phyloP scores from a whole-genome alignment of 805 yeast species.

The Pichia insulana region DNA sequence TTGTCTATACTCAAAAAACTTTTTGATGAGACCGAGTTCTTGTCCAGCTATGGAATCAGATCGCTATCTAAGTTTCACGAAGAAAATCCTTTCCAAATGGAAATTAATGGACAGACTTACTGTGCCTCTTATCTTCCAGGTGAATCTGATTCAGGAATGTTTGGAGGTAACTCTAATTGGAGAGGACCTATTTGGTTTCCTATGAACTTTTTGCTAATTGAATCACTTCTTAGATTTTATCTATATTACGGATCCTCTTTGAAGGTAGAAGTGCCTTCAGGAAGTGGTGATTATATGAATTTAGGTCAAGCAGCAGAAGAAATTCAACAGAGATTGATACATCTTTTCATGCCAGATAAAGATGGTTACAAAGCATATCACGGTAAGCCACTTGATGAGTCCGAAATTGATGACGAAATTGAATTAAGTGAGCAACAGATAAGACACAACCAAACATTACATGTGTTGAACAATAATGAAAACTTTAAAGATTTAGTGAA shows the following conservation, averaged over 20 bases:
- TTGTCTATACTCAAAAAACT: constrained; percentile 65
- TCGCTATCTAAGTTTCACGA: constrained; percentile 83
- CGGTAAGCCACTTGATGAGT: constrained; percentile 38
- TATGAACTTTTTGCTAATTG: constrained; percentile 75
- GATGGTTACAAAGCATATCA: constrained; percentile 62
- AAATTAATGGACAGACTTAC: constrained; percentile 67
- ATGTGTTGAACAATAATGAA: constrained; percentile 47
- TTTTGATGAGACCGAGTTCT: constrained; percentile 81
- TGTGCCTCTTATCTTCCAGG: constrained; percentile 74
- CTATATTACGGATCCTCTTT: constrained; percentile 81
- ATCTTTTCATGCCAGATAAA: constrained; percentile 61
- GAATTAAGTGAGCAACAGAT: constrained; percentile 42
- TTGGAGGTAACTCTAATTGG: constrained; percentile 97
- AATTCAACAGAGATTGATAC: constrained; percentile 76
- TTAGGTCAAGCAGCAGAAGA: constrained; percentile 88
- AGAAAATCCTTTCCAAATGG: constrained; percentile 75
- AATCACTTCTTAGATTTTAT: constrained; percentile 78
- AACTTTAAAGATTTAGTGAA: constrained; percentile 67
- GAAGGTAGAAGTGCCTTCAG: constrained; percentile 82
- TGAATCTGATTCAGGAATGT: constrained; percentile 85
- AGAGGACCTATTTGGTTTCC: constrained; percentile 98
- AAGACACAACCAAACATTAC: constrained; percentile 39
- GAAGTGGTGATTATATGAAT: constrained; percentile 67
- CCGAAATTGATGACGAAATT: constrained; percentile 34
- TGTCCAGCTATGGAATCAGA: constrained; percentile 78